Base-by-base conservation (phyloP, 2,329 filamentous ascomycete species). In the Penicillium fuscoglaucum region DNA sequence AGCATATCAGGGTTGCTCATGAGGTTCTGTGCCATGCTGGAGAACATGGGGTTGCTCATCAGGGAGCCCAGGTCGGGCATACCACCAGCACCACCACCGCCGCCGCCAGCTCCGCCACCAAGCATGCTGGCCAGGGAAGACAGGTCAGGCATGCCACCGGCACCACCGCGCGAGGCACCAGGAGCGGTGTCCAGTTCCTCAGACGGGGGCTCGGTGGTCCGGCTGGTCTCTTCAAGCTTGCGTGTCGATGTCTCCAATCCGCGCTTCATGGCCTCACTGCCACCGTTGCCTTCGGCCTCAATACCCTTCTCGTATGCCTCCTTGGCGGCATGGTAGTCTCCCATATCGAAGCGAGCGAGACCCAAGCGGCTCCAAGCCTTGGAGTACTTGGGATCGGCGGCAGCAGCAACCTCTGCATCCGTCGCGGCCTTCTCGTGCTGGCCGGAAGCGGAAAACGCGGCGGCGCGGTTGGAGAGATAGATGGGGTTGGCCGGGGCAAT, bases 1-100 rank as follows among this genome's bases (percentile, higher is more conserved):
- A 98, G 89, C 81, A 93, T 87, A 10, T 96, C 90, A 0, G 95
- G 95, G 79, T 99, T 97, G 79, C 87, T 91, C 95, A 98, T 98
- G 55, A 99, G 78, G 77, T 91, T 96, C 81, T 97, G 91, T 5
- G 95, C 95, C 92, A 98, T 97, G 79, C 85, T 90, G 51, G 92
- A 87, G 79, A 99, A 96, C 95, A 98, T 98, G 56, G 95, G 95
- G 81, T 98, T 99, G 82, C 82, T 92, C 92, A 98, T 96, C 75
- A 99, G 87, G 63, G 86, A 85, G 63, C 86, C 79, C 26, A 99
- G 81, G 75, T 98, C 93, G 13, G 93, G 92, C 90, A 96, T 95
- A 55, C 84, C 87, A 6, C 84, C 87, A 15, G 82, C 86, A 26
- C 82, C 87, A 21, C 78, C 82, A 33, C 79, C 82, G 21, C 61